Evolutionary conservation across 2,329 filamentous ascomycete species (phyloP).

Genomic region (Pseudocercospora vitis): DNA sequence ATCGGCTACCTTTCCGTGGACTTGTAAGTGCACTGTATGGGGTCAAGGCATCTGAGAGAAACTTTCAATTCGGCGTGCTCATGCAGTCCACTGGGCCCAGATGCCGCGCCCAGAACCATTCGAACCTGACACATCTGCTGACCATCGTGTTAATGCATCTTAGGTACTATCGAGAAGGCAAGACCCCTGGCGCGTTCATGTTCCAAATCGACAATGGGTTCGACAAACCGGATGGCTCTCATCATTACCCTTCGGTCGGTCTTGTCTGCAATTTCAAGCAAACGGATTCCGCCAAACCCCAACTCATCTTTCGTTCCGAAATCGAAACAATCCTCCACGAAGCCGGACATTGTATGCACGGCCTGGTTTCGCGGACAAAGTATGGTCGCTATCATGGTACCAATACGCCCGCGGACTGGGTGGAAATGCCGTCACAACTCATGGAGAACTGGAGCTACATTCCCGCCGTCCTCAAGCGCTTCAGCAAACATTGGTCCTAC

Average conservation of each 20-base stretch:
- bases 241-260: constrained; percentile 5
- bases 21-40: too few species aligned
- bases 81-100: too few species aligned
- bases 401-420: constrained; percentile 1
- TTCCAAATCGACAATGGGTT: not conserved
- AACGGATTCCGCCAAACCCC: not conserved
- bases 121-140: too few species aligned
- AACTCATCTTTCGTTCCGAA: not conserved
- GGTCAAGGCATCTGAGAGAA: too few species aligned
- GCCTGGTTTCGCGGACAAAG: not conserved
- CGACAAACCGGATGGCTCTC: constrained; percentile 6
- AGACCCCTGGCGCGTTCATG: constrained; percentile 7
- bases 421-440: constrained; percentile 11
- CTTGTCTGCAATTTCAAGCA: constrained; percentile 5
- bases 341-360: constrained; percentile 14
- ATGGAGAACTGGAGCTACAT: constrained; percentile 11
- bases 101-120: too few species aligned
- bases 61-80: too few species aligned
- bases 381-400: constrained; percentile 2
- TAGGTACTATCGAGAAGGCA: constrained; percentile 2
- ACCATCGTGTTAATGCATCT: too few species aligned
- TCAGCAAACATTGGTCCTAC: constrained; percentile 13
- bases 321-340: constrained; percentile 12
- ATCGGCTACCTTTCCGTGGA: constrained; percentile 11
- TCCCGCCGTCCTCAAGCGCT: constrained; percentile 3